A percentile compares a stretch with the other conserved stretches of the same genome.
Evolutionary conservation across 2,329 filamentous ascomycete species (phyloP).

Genomic region (Exophiala sp.): DNA sequence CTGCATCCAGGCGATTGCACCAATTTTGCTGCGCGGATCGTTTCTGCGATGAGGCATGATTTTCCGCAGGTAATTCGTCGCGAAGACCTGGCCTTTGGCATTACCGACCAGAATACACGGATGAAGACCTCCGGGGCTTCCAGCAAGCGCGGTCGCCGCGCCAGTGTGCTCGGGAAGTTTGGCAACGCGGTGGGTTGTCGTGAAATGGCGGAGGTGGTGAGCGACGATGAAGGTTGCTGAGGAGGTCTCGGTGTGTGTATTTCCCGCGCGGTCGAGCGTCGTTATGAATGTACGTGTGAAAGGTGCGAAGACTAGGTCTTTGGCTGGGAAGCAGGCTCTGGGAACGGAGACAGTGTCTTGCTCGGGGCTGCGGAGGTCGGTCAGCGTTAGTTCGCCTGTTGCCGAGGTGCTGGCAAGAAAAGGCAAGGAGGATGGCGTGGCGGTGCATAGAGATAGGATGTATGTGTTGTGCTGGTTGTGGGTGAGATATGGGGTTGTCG

Average conservation of each 20-base stretch:
- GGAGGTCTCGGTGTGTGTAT: slow-evolving; percentile 13
- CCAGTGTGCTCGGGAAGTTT: slow-evolving; percentile 40
- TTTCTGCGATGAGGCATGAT: slow-evolving; percentile 35
- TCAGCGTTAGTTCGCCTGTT: slow-evolving; percentile 54
- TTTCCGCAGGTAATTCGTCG: slow-evolving; percentile 51
- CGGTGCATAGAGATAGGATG: slow-evolving; percentile 45
- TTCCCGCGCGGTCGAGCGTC: slow-evolving; percentile 16
- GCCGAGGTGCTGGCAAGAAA: slow-evolving; percentile 52
- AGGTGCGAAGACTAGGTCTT: slow-evolving; percentile 54
- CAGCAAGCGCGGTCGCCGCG: slow-evolving; percentile 35
- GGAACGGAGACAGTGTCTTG: slow-evolving; percentile 19
- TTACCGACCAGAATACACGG: slow-evolving; percentile 53
- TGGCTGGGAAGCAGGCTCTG: slow-evolving; percentile 43
- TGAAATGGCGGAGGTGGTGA: slow-evolving; percentile 26
- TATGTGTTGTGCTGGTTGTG: slow-evolving; percentile 42
- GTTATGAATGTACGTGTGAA: slow-evolving; percentile 51
- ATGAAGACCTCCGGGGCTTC: slow-evolving; percentile 36
- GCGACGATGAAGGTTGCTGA: slow-evolving; percentile 19
- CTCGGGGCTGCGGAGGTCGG: slow-evolving; percentile 47
- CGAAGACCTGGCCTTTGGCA: slow-evolving; percentile 50
- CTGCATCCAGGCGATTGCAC: slow-evolving; percentile 50
- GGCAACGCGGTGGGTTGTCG: slow-evolving; percentile 44
- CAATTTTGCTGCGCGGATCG: neutral
- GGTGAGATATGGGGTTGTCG: slow-evolving; percentile 4
- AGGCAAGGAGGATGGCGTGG: slow-evolving; percentile 53